Evolutionary conservation across 1,139 yeast species (phyloP).

Genomic region (Torulaspora globosa): DNA sequence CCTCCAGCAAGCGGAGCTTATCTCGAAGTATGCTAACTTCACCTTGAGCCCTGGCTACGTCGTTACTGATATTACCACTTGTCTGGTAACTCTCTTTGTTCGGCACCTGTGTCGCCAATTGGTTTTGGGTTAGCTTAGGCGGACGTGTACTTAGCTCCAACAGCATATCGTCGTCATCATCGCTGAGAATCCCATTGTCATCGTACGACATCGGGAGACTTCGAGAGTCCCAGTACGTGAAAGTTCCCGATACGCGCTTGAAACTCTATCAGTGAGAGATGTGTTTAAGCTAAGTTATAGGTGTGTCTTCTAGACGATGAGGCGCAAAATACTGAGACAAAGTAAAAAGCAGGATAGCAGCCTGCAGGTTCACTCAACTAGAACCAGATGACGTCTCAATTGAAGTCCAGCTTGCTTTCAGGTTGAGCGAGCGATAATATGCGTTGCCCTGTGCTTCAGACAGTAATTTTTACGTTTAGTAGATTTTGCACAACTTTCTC

Average conservation of each 20-base stretch:
- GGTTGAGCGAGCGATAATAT: too few species aligned
- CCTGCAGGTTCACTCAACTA: background rate
- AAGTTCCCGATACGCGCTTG: too few species aligned
- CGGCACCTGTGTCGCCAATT: background rate
- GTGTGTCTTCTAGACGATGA: background rate
- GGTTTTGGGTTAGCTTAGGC: conserved; percentile 20
- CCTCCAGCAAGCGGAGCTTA: conserved; percentile 51
- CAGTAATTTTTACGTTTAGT: background rate
- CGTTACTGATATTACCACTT: conserved; percentile 14
- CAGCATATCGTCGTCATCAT: conserved; percentile 32
- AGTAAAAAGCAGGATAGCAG: background rate
- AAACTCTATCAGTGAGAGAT: too few species aligned
- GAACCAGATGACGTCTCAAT: background rate
- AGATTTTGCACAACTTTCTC: too few species aligned
- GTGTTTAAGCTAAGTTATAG: background rate
- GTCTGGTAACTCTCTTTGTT: background rate
- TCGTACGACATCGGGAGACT: conserved; percentile 4
- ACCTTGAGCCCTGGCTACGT: conserved; percentile 57
- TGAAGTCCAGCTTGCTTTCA: background rate
- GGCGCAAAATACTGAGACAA: background rate
- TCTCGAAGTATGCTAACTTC: conserved; percentile 73
- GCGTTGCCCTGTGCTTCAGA: background rate
- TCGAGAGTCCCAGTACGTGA: too few species aligned
- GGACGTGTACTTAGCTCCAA: conserved; percentile 30
- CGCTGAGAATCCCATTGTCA: conserved; percentile 13